Conservation (phyloP, 2,329 filamentous ascomycete genomes). For the Orbilia blumenaviensis region DNA sequence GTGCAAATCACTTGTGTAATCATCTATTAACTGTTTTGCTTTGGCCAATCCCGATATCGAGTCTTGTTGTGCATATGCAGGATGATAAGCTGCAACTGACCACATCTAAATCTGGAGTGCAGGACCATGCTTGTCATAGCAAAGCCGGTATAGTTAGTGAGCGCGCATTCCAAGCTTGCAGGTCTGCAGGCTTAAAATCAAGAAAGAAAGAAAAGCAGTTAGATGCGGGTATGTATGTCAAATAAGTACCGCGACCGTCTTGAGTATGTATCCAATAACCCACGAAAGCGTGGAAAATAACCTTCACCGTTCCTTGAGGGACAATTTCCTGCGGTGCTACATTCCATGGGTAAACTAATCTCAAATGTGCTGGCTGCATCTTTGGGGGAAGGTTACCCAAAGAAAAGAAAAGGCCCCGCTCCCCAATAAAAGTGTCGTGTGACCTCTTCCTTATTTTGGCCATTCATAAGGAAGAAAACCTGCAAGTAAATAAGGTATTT, state of each 20-base stretch:
- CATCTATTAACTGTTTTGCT: no score
- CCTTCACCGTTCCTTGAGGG: neutral
- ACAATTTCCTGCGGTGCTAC: neutral
- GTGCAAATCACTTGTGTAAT: no score
- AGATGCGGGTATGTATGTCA: no score
- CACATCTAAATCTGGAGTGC: neutral
- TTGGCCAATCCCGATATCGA: neutral
- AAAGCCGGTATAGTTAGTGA: neutral
- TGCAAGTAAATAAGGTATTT: neutral
- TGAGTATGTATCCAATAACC: neutral
- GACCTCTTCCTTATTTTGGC: constrained; percentile 39
- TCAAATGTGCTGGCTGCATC: neutral
- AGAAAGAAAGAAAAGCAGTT: no score
- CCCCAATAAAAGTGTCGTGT: constrained; percentile 30
- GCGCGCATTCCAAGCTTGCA: neutral
- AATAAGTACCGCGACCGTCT: no score
- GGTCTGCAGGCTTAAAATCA: no score
- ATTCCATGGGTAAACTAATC: neutral
- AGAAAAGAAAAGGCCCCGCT: neutral
- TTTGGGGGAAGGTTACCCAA: constrained; percentile 6
- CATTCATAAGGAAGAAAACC: neutral
- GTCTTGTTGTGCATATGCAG: neutral
- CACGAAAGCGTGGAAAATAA: neutral
- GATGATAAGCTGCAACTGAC: neutral
- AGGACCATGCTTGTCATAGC: neutral